Base-by-base conservation (phyloP, 1,139 yeast genomes). In the Scheffersomyces insectosa region DNA sequence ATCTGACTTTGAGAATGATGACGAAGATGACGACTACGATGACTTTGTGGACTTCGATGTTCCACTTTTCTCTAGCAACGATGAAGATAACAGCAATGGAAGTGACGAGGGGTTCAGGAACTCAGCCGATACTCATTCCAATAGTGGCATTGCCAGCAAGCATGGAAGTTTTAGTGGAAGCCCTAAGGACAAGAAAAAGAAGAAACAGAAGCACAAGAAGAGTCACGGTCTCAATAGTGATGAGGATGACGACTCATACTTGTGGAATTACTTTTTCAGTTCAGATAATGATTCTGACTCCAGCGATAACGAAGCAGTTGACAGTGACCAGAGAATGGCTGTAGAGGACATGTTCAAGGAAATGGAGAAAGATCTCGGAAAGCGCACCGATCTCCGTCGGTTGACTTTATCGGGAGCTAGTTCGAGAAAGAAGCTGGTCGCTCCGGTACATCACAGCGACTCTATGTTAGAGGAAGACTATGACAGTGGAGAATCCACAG, bases 401-500 rank as follows among this genome's bases (percentile, higher is more conserved):
- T 31, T 41, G 13, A 42, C 39, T 8, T 28, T 42, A 30, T 13
- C 32, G 36, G 47, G 44, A n/a, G 25, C 25, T 5, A 31, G 38
- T n/a, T 11, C 14, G 27, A 31, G 34, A 31, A 32, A 27, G 45
- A 38, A 23, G 38, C 44, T 23, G 38, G 33, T 15, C 32, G 44
- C 11, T 25, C 42, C 33, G 5, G 36, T 29, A 4, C 25, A 33
- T 7, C 28, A 30, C 25, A 29, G 33, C 20, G 39, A 36, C 9
- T 31, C 38, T n/a, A 37, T 48, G 20, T 46, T 44, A 13, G 70
- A 65, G 36, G 54, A 55, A 14, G 70, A 56, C 10, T 71, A 72
- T 47, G 77, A 73, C 44, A 71, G 77, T 50, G 95, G 93, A 37
- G 97, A 91, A 54, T 88, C 96, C 9, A 93, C 98, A 0, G 99